Conservation (phyloP, 2,329 filamentous ascomycete species). For the Fusarium nelsonii region DNA sequence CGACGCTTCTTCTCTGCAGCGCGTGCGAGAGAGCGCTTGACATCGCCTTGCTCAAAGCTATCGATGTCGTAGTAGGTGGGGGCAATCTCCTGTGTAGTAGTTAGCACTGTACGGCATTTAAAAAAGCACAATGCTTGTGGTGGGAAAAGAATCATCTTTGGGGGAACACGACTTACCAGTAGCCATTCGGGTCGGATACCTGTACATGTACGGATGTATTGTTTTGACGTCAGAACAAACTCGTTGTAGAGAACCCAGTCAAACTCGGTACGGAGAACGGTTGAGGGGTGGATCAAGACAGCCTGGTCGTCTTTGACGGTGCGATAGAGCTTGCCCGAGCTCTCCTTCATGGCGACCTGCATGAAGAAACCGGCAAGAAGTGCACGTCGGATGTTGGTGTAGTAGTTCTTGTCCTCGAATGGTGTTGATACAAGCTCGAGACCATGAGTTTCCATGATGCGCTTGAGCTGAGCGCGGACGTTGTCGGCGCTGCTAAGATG, state of each 20-base stretch:
- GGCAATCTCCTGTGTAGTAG: conserved; percentile 79
- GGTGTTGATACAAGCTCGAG: conserved; percentile 88
- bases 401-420: conserved; percentile 97
- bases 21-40: conserved; percentile 75
- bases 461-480: conserved; percentile 89
- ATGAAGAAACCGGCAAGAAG: conserved; percentile 98
- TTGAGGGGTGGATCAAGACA: conserved; percentile 93
- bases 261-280: conserved; percentile 86
- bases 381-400: conserved; percentile 94
- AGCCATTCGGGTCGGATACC: conserved; percentile 95
- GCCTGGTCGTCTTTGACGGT: conserved; percentile 98
- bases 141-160: neutral
- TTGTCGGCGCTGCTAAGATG: conserved; percentile 94
- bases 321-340: conserved; percentile 87
- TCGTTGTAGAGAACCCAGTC: conserved; percentile 99
- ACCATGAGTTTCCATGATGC: conserved; percentile 95
- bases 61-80: conserved; percentile 91
- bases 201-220: conserved; percentile 96
- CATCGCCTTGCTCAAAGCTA: conserved; percentile 86
- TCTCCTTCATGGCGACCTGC: conserved; percentile 97
- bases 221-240: conserved; percentile 97
- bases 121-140: conserved; percentile 4
- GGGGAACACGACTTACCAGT: conserved; percentile 68
- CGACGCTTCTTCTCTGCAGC: conserved; percentile 71
- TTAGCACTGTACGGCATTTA: conserved; percentile 24